A percentile compares a stretch with the other conserved stretches of the same genome.
phyloP scores from a whole-genome alignment of 805 yeast species.

The Barnettozyma sucrosica region DNA sequence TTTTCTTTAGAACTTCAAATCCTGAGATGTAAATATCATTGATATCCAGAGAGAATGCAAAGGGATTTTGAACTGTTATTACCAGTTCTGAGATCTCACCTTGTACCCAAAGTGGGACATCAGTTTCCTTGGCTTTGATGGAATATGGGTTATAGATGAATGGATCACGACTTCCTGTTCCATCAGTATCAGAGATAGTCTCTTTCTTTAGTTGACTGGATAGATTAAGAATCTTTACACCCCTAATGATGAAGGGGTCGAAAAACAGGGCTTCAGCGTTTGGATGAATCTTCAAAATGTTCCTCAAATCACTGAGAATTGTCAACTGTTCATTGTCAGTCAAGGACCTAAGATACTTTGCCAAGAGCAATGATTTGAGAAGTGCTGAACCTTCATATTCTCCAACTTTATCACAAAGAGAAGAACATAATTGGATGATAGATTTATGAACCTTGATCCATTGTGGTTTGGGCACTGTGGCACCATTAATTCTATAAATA shows the following conservation, averaged over 20 bases:
- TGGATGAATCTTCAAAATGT: slow-evolving; percentile 15
- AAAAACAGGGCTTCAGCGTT: slow-evolving; percentile 45
- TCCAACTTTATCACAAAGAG: slow-evolving; percentile 45
- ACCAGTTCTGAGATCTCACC: slow-evolving; percentile 59
- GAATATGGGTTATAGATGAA: slow-evolving; percentile 55
- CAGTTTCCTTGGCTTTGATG: slow-evolving; percentile 15
- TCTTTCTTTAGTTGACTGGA: slow-evolving; percentile 23
- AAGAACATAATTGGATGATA: slow-evolving; percentile 44
- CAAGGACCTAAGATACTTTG: slow-evolving; percentile 49
- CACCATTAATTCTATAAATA: slow-evolving; percentile 47
- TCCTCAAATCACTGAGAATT: slow-evolving; percentile 31
- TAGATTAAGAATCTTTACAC: slow-evolving; percentile 32
- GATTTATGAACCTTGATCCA: slow-evolving; percentile 59
- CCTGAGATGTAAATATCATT: slow-evolving; percentile 38
- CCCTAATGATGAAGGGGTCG: slow-evolving; percentile 66
- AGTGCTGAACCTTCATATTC: slow-evolving; percentile 40
- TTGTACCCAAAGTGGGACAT: slow-evolving; percentile 38
- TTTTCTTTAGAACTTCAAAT: slow-evolving; percentile 26
- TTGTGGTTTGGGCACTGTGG: slow-evolving; percentile 31
- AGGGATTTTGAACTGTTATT: slow-evolving; percentile 71
- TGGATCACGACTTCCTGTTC: slow-evolving; percentile 26
- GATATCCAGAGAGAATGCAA: slow-evolving; percentile 63
- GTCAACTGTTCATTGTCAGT: slow-evolving; percentile 52
- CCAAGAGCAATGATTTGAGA: slow-evolving; percentile 48
- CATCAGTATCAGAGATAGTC: neutral